Conservation (phyloP, 768 basidiomycete genomes). For the Phylloporus rhodoxanthus region DNA sequence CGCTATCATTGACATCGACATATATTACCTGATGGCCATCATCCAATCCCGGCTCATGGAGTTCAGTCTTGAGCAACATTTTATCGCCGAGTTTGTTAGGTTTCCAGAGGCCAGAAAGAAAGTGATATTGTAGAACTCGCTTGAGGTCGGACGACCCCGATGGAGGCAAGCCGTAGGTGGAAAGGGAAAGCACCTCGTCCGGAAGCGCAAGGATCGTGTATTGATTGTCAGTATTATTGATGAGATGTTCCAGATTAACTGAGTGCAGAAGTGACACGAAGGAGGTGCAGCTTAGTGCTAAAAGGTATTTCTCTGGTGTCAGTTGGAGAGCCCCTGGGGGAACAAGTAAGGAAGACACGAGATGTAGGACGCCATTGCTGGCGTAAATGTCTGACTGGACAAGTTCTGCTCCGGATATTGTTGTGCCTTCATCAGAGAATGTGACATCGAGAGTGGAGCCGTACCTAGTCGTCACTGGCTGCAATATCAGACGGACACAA, state of each 20-base stretch:
- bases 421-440: slow-evolving; percentile 48
- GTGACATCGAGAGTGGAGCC: slow-evolving; percentile 61
- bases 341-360: slow-evolving; percentile 76
- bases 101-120: slow-evolving; percentile 76
- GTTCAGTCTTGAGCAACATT: slow-evolving; percentile 73
- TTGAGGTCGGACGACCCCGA: slow-evolving; percentile 64
- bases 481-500: slow-evolving; percentile 12
- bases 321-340: slow-evolving; percentile 69
- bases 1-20: slow-evolving; percentile 52
- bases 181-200: slow-evolving; percentile 73
- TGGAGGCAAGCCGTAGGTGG: slow-evolving; percentile 52
- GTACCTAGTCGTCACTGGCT: slow-evolving; percentile 61
- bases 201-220: slow-evolving; percentile 90
- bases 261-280: slow-evolving; percentile 88
- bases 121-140: slow-evolving; percentile 80
- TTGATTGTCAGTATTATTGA: slow-evolving; percentile 61
- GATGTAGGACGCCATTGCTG: slow-evolving; percentile 91
- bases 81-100: slow-evolving; percentile 65
- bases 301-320: slow-evolving; percentile 92
- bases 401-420: slow-evolving; percentile 53
- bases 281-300: slow-evolving; percentile 83
- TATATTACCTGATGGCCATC: slow-evolving; percentile 65
- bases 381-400: slow-evolving; percentile 83
- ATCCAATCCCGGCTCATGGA: slow-evolving; percentile 65
- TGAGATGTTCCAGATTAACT: slow-evolving; percentile 62